Conservation (phyloP, 164 flowering plant genomes). For the Vitis rotundifolia region DNA sequence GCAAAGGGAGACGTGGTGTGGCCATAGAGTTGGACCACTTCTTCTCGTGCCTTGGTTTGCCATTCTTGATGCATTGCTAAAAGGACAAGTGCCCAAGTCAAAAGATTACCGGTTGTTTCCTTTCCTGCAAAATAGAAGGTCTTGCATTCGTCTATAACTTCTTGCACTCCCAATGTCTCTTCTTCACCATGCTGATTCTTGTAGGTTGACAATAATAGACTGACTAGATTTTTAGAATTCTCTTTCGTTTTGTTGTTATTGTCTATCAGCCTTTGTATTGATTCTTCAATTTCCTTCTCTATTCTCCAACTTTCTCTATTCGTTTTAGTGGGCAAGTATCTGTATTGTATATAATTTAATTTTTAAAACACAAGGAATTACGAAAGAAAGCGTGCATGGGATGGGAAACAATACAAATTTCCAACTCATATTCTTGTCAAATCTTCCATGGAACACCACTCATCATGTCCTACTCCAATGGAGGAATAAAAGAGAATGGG, state of each 20-base stretch:
- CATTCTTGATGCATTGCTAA: conserved; percentile 66
- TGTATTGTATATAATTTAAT: conserved; percentile 18
- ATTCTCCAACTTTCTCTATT: conserved; percentile 46
- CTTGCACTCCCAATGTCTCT: conserved; percentile 47
- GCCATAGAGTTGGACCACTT: conserved; percentile 40
- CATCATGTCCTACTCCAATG: too few species aligned
- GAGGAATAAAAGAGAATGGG: too few species aligned
- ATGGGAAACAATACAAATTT: neutral
- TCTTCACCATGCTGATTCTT: conserved; percentile 35
- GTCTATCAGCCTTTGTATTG: conserved; percentile 24
- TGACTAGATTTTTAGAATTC: conserved; percentile 28
- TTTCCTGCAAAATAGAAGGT: conserved; percentile 77
- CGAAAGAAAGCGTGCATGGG: neutral
- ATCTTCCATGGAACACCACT: too few species aligned
- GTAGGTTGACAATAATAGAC: conserved; percentile 38
- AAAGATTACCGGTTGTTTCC: conserved; percentile 62
- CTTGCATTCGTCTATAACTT: conserved; percentile 74
- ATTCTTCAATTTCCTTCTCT: conserved; percentile 36
- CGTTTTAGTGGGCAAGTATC: conserved; percentile 49
- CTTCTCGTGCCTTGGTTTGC: conserved; percentile 65
- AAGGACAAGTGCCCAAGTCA: conserved; percentile 66
- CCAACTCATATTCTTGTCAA: too few species aligned
- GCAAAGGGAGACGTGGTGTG: conserved; percentile 29
- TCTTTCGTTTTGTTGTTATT: conserved; percentile 13
- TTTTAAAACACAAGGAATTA: neutral